Evolutionary conservation across 2,329 filamentous ascomycete species (phyloP).

Genomic region (Trichoderma polysporum): DNA sequence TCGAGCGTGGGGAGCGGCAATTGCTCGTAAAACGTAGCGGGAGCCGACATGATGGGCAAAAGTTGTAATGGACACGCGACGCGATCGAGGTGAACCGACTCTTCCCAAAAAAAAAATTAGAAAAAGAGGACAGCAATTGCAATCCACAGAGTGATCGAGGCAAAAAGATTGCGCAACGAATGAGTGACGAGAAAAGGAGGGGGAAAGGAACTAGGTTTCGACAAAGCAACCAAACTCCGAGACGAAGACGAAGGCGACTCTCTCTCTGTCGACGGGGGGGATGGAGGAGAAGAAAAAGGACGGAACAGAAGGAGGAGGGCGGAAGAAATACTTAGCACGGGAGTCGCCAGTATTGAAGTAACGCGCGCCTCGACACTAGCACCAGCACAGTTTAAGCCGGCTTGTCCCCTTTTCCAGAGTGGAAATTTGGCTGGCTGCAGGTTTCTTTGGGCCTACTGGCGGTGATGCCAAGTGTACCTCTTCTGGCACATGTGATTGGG

Average conservation of each 20-base stretch:
- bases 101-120: slow-evolving; percentile 15
- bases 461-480: not conserved
- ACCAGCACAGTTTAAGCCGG: not conserved
- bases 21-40: slow-evolving; percentile 48
- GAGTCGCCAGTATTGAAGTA: not conserved
- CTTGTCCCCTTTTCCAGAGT: slow-evolving; percentile 20
- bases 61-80: slow-evolving; percentile 16
- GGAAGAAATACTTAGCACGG: slow-evolving; percentile 23
- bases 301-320: slow-evolving; percentile 23
- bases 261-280: slow-evolving; percentile 28
- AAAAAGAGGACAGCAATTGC: slow-evolving; percentile 7
- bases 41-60: slow-evolving; percentile 36
- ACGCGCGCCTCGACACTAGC: not conserved
- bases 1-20: slow-evolving; percentile 78
- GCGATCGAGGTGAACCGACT: slow-evolving; percentile 11
- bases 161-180: slow-evolving; percentile 27
- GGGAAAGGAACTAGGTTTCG: not conserved
- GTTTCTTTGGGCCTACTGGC: no score
- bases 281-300: slow-evolving; percentile 29
- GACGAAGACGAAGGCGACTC: slow-evolving; percentile 24
- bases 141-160: slow-evolving; percentile 4
- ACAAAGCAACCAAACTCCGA: slow-evolving; percentile 16
- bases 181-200: slow-evolving; percentile 40
- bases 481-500: slow-evolving; percentile 36
- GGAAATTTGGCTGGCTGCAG: slow-evolving; percentile 25